phyloP scores from a whole-genome alignment of 768 basidiomycete species.

The Boletus fagicola region DNA sequence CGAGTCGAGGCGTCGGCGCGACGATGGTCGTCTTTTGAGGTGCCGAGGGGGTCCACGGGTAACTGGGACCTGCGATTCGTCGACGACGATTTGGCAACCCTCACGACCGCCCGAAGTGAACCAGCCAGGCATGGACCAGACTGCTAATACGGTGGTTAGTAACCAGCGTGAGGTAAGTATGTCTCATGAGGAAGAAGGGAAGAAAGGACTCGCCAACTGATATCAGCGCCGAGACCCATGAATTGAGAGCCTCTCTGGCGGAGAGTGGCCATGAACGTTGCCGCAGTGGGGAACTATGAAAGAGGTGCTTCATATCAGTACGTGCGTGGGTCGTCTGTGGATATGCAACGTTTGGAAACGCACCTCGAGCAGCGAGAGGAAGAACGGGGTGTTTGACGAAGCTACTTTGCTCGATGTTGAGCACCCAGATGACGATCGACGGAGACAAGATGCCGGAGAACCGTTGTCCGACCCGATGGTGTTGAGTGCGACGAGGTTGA shows the following conservation, averaged over 20 bases:
- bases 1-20: constrained; percentile 13
- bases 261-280: constrained; percentile 48
- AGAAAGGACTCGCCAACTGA: constrained; percentile 46
- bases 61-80: constrained; percentile 31
- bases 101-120: constrained; percentile 53
- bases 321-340: not conserved
- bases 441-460: constrained; percentile 61
- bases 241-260: constrained; percentile 60
- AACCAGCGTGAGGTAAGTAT: not conserved
- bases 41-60: constrained; percentile 16
- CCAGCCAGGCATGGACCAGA: constrained; percentile 79
- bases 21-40: constrained; percentile 13
- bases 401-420: constrained; percentile 50
- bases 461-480: constrained; percentile 33
- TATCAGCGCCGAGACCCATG: constrained; percentile 48
- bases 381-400: constrained; percentile 51
- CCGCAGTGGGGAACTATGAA: constrained; percentile 56
- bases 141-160: constrained; percentile 34
- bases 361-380: constrained; percentile 61
- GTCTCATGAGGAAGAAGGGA: no score
- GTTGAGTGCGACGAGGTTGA: not conserved
- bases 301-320: not conserved
- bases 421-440: constrained; percentile 66
- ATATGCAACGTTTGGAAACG: not conserved
- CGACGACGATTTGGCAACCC: constrained; percentile 64